These are phyloP conservation scores for Periconia macrospinosa DNA, from an alignment of 2,329 filamentous ascomycete species.

Conservation along the genomic window DNA sequence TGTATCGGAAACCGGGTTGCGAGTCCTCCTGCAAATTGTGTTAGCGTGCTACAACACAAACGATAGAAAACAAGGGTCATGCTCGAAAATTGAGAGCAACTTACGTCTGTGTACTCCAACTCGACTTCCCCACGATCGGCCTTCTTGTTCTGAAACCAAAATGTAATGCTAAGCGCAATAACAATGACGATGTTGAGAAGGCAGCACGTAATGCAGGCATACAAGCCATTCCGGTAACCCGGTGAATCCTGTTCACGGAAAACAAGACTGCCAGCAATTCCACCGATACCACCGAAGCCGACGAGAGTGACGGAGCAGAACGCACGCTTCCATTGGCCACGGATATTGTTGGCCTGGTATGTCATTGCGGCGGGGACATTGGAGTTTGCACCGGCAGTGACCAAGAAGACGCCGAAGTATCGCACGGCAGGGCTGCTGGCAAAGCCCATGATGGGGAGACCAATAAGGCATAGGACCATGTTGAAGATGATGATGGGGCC, in stretches of 20 bases:
- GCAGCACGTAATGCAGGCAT: slow-evolving; percentile 43
- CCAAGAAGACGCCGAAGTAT: slow-evolving; percentile 75
- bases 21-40: slow-evolving; percentile 23
- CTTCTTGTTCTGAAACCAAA: slow-evolving; percentile 39
- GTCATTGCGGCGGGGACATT: slow-evolving; percentile 76
- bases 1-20: slow-evolving; percentile 41
- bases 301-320: slow-evolving; percentile 77
- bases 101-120: slow-evolving; percentile 43
- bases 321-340: slow-evolving; percentile 86
- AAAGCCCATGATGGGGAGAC: slow-evolving; percentile 74
- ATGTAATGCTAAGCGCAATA: slow-evolving; percentile 40
- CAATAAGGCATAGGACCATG: slow-evolving; percentile 66
- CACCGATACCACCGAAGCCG: slow-evolving; percentile 75
- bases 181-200: slow-evolving; percentile 41
- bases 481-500: slow-evolving; percentile 69
- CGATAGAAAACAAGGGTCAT: neutral
- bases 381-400: slow-evolving; percentile 74
- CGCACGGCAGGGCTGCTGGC: slow-evolving; percentile 57
- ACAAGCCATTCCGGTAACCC: slow-evolving; percentile 40
- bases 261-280: slow-evolving; percentile 73
- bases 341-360: slow-evolving; percentile 86
- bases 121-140: slow-evolving; percentile 46
- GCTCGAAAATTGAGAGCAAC: slow-evolving; percentile 6
- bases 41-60: slow-evolving; percentile 12
- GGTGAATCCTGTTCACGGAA: slow-evolving; percentile 57